Percentiles rank a stretch among this genome's conserved stretches.
These are phyloP conservation scores for Saccharomycopsis amapae DNA, from an alignment of 805 yeast genomes.

Conservation along the genomic window DNA sequence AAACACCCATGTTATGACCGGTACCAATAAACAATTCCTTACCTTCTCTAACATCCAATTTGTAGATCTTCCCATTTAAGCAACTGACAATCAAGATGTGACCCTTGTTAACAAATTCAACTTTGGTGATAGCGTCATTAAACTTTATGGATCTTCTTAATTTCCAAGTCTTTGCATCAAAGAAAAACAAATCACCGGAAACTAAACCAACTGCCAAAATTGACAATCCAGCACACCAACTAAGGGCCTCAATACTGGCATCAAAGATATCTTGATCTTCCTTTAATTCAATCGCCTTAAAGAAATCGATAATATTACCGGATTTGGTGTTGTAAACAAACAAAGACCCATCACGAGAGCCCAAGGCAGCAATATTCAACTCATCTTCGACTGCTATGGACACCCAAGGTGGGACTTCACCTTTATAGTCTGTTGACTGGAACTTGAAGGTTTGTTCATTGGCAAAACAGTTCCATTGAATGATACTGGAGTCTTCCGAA, in stretches of 20 bases:
- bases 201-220: conserved; percentile 85
- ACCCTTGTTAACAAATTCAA: conserved; percentile 52
- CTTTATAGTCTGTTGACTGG: conserved; percentile 54
- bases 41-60: conserved; percentile 88
- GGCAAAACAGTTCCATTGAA: conserved; percentile 86
- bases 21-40: conserved; percentile 62
- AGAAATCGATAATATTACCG: conserved; percentile 61
- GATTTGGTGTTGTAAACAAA: conserved; percentile 68
- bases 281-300: conserved; percentile 55
- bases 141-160: conserved; percentile 62
- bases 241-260: conserved; percentile 70
- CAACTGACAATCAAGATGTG: conserved; percentile 62
- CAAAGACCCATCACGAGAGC: conserved; percentile 82
- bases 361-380: conserved; percentile 59
- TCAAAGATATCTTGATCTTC: conserved; percentile 53
- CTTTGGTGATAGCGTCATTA: conserved; percentile 80
- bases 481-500: conserved; percentile 79
- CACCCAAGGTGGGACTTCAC: conserved; percentile 82
- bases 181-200: conserved; percentile 75
- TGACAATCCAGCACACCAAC: conserved; percentile 61
- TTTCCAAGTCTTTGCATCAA: conserved; percentile 82
- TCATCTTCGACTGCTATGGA: conserved; percentile 45
- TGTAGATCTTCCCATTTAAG: conserved; percentile 79
- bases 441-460: conserved; percentile 63
- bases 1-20: conserved; percentile 92